phyloP scores from a whole-genome alignment of 805 yeast genomes.

The Hemisphaericaspora nanyangensis region DNA sequence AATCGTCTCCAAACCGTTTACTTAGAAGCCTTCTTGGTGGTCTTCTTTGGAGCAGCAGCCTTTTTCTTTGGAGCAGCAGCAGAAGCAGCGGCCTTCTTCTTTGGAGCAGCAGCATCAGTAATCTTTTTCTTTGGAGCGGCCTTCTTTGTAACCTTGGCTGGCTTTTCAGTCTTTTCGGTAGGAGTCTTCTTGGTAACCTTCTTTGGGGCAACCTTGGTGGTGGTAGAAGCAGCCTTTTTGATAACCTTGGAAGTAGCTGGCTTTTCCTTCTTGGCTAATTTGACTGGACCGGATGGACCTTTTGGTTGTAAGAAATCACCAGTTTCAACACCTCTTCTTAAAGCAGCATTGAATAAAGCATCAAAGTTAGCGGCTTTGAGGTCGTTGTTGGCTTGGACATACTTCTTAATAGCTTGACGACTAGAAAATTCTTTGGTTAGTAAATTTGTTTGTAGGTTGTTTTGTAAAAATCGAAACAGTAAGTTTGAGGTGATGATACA shows the following conservation, averaged over 20 bases:
- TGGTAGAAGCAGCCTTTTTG: constrained; percentile 13
- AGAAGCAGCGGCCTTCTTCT: constrained; percentile 22
- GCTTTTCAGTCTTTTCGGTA: constrained; percentile 16
- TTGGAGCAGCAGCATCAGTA: constrained; percentile 12
- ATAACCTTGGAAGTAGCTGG: constrained; percentile 6
- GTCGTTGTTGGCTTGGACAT: constrained; percentile 61
- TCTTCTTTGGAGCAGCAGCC: constrained; percentile 15
- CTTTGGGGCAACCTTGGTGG: constrained; percentile 18
- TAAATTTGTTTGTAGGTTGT: too few relatives aligned
- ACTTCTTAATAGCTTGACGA: constrained; percentile 86
- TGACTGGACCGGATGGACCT: constrained; percentile 86
- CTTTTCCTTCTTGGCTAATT: constrained; percentile 48
- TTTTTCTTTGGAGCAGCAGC: constrained; percentile 13
- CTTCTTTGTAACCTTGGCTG: constrained; percentile 16
- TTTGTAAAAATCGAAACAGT: too few relatives aligned
- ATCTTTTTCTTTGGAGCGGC: constrained; percentile 21
- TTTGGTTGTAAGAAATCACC: constrained; percentile 81
- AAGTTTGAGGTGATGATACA: too few relatives aligned
- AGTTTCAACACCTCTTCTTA: constrained; percentile 75
- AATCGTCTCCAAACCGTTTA: background rate
- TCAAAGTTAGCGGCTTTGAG: constrained; percentile 65
- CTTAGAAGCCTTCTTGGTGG: constrained; percentile 9
- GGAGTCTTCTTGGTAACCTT: constrained; percentile 21
- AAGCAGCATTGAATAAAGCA: constrained; percentile 68
- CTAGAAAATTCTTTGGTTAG: constrained; percentile 26